Conservation (phyloP, 2,329 filamentous ascomycete genomes). For the Zelopaecilomyces penicillatus region DNA sequence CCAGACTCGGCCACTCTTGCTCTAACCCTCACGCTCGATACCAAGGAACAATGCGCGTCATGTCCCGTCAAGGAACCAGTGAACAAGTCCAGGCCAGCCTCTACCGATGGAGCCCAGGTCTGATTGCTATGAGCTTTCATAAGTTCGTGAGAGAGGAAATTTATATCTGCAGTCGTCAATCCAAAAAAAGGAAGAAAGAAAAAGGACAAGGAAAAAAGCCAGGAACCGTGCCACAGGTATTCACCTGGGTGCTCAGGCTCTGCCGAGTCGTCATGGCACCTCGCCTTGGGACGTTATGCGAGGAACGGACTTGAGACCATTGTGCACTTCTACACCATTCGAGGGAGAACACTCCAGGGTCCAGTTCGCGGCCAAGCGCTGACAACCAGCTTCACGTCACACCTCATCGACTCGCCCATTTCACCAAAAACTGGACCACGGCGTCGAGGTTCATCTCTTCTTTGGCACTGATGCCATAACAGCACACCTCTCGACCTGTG, state of each 20-base stretch:
- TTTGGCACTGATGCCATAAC: constrained; percentile 97
- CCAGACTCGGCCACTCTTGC: constrained; percentile 5
- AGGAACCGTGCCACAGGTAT: background rate
- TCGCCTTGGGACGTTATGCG: too few relatives aligned
- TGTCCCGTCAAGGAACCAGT: constrained; percentile 2
- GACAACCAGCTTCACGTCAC: too few relatives aligned
- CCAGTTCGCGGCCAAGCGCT: too few relatives aligned
- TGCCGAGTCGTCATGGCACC: too few relatives aligned
- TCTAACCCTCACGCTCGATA: constrained; percentile 8
- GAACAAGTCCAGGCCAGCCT: constrained; percentile 1
- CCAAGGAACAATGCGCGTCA: constrained; percentile 2
- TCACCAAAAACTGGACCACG: constrained; percentile 93
- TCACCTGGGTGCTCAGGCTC: too few relatives aligned
- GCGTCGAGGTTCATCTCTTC: constrained; percentile 98
- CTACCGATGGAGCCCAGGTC: constrained; percentile 1
- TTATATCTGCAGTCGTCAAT: constrained; percentile 21
- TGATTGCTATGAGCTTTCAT: constrained; percentile 14
- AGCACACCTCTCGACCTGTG: constrained; percentile 88
- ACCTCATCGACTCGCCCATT: constrained; percentile 65
- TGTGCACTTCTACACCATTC: too few relatives aligned
- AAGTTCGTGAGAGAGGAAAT: constrained; percentile 28
- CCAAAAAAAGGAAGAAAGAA: constrained; percentile 1
- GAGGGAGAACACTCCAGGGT: too few relatives aligned
- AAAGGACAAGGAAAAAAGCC: background rate
- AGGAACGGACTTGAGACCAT: too few relatives aligned